Evolutionary conservation across 768 basidiomycete genomes (phyloP), one percentile per base, ranked within the genome.

Genomic region (Pisolithus orientalis): DNA sequence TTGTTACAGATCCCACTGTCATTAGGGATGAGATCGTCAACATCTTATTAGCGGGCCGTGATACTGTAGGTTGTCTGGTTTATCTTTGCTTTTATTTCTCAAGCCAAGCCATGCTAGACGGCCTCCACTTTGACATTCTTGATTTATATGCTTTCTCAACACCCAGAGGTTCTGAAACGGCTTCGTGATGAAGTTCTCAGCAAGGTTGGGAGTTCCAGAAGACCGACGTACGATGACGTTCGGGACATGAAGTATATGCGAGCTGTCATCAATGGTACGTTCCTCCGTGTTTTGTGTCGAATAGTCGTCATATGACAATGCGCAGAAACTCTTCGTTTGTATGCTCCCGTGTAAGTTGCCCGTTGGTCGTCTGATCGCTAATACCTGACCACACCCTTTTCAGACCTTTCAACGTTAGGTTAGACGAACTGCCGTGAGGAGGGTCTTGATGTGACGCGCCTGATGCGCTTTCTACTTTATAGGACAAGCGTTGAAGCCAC

Each of bases 111-210:
- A 21, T 21, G 21, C 21, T 21, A 21, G 21, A 21, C 21, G 34
- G 17, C 69, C 3, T 53, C 61, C 13, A 68, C 21, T 21, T 2
- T 21, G 21, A 21, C 21, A 21, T 21, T 21, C 21, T 2, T 21
- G 21, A 21, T 21, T 21, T 21, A 21, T 21, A 21, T 21, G 21
- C 21, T 21, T 21, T 21, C 21, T 21, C 21, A 21, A 21, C 21
- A 21, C 21, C 21, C 21, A 21, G 21, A 21, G 2, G 21, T 21
- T 21, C 21, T 21, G 21, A 21, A 56, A 1, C 75, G 78, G 6
- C 71, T 85, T 24, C 75, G 80, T 1, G 70, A 79, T 48, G 84
- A 87, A 65, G 75, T 87, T 45, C 62, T 81, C 5, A 60, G 63
- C 34, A 75, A 75, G 37, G 72, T 85, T 6, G 83, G 84, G 0